Evolutionary conservation across 768 basidiomycete species (phyloP), one percentile per base, ranked within the genome.

Genomic region (Gloeopeniophorella convolvens): DNA sequence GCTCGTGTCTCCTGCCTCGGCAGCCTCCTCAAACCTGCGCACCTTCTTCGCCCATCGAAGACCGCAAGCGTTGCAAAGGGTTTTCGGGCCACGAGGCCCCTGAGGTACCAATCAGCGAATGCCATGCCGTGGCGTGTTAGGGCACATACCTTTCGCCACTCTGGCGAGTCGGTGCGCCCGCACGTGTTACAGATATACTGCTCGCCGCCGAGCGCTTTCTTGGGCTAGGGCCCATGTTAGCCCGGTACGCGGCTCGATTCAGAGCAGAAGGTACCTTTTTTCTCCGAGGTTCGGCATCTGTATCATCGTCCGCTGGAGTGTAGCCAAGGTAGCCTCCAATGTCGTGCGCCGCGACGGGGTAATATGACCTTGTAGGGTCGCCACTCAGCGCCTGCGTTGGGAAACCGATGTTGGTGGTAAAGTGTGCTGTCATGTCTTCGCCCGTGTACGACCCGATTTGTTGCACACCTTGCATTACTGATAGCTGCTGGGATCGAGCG

Each of bases 21-120:
- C 59, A 12, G 67, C 65, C 55, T 73, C 69, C 47, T 63, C 65
- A 55, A 66, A 66, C 55, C 62, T 75, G 57, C 78, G 77, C 32
- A 75, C 68, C 53, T 78, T 69, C 69, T 96, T 95, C 24, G 93
- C 93, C 89, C 91, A 95, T 46, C 93, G 77, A 33, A 98, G 69
- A 21, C 94, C 94, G 58, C 95, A 96, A 2, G 93, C 93, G 66
- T 97, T 96, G 72, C 95, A 97, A 4, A 97, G 70, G n/a, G 95
- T 96, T 70, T 97, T 99, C 1, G 95, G 92, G 30, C 95, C 95
- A 47, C 80, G 75, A 1, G 95, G 95, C 10, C 95, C 95, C 89
- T 89, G 57, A 5, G 7, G 37, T 26, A 21, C 20, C 13, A 5
- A 43, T 40, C 27, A 47, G 45, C n/a, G 20, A 35, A 13, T 1